These are phyloP conservation scores for Pinus albicaulis DNA, from an alignment of 75 land plant genomes.

Conservation along the genomic window DNA sequence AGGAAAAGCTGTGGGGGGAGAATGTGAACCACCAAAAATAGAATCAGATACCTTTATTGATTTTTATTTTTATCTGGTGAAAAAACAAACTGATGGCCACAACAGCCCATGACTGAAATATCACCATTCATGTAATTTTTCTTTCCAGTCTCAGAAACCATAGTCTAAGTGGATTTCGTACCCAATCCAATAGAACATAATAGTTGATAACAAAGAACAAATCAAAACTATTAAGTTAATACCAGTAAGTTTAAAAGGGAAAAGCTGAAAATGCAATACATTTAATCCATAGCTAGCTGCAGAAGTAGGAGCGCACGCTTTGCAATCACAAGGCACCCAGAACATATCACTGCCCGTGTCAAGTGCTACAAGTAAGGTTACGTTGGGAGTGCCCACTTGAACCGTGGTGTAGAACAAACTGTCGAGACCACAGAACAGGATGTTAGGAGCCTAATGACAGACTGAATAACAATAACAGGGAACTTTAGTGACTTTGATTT, in stretches of 20 bases:
- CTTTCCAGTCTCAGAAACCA: not conserved
- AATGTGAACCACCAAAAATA: too few relatives aligned
- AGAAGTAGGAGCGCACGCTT: slow-evolving; percentile 43
- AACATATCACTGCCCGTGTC: slow-evolving; percentile 94
- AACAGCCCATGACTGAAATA: not conserved
- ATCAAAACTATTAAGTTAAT: not conserved
- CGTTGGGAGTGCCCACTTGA: slow-evolving; percentile 73
- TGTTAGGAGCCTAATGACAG: not conserved
- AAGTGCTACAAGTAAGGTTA: slow-evolving; percentile 76
- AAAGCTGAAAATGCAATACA: not conserved
- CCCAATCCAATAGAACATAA: not conserved
- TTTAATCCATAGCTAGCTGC: slow-evolving; percentile 27
- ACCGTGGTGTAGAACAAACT: slow-evolving; percentile 78
- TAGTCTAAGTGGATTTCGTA: not conserved
- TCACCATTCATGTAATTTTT: not conserved
- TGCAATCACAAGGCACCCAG: slow-evolving; percentile 94
- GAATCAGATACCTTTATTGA: too few relatives aligned
- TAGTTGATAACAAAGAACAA: not conserved
- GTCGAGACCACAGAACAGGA: not conserved
- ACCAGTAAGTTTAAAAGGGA: not conserved
- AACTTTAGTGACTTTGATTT: not conserved
- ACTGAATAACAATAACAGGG: not conserved
- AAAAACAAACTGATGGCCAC: too few relatives aligned
- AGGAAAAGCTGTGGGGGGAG: too few relatives aligned
- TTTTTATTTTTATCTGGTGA: too few relatives aligned